phyloP scores from a whole-genome alignment of 805 yeast species.

The Metschnikowia borealis region DNA sequence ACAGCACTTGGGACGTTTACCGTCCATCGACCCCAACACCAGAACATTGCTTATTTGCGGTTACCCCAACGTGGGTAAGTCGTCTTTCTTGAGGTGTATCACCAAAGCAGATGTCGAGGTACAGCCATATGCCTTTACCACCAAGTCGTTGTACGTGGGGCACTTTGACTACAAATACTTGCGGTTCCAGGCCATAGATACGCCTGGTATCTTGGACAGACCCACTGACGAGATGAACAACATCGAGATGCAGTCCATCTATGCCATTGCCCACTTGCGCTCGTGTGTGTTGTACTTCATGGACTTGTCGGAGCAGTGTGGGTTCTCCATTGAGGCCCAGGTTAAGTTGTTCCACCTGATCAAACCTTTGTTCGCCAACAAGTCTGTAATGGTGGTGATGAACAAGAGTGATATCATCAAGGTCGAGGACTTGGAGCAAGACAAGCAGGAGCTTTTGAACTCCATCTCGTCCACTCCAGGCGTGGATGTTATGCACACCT shows the following conservation, averaged over 20 bases:
- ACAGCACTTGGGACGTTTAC: slow-evolving; percentile 98
- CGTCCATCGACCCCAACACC: slow-evolving; percentile 97
- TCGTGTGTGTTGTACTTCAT: slow-evolving; percentile 95
- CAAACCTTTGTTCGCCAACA: slow-evolving; percentile 95
- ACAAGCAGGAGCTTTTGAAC: slow-evolving; percentile 66
- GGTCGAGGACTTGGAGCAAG: slow-evolving; percentile 77
- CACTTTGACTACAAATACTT: slow-evolving; percentile 97
- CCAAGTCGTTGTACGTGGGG: slow-evolving; percentile 95
- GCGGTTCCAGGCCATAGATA: slow-evolving; percentile 97
- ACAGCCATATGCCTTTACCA: slow-evolving; percentile 98
- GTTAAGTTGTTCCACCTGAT: slow-evolving; percentile 95
- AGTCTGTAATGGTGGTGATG: slow-evolving; percentile 90
- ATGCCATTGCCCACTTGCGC: slow-evolving; percentile 97
- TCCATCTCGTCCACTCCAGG: slow-evolving; percentile 65
- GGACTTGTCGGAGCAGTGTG: slow-evolving; percentile 99
- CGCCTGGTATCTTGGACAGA: slow-evolving; percentile 97
- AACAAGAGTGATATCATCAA: slow-evolving; percentile 91
- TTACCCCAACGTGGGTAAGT: slow-evolving; percentile 98
- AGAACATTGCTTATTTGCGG: slow-evolving; percentile 97
- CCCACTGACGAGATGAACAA: slow-evolving; percentile 99
- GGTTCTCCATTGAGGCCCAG: slow-evolving; percentile 95
- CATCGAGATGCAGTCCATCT: slow-evolving; percentile 98
- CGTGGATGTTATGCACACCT: slow-evolving; percentile 88
- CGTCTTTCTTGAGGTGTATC: slow-evolving; percentile 86
- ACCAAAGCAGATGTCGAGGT: slow-evolving; percentile 99